A percentile compares a stretch with the other conserved stretches of the same genome.
phyloP scores from a whole-genome alignment of 2,329 filamentous ascomycete genomes.

The Biscogniauxia sp. region DNA sequence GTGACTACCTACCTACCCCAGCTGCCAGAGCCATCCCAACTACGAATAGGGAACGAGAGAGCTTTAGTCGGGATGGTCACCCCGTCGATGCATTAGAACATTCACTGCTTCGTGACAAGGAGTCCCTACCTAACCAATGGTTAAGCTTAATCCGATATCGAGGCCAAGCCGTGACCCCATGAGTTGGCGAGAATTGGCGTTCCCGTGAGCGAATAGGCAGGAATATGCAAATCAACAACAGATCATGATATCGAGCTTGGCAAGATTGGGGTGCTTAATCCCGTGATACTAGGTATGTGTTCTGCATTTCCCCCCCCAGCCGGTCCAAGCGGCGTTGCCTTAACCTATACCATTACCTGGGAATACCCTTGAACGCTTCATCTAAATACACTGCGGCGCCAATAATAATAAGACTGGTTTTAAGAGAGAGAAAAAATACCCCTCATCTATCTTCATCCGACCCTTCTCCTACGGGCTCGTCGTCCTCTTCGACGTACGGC shows the following conservation, averaged over 20 bases:
- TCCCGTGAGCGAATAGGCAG: neutral
- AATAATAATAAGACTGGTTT: neutral
- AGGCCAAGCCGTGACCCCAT: too few relatives aligned
- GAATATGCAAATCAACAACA: neutral
- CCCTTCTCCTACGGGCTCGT: neutral
- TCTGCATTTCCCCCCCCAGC: too few relatives aligned
- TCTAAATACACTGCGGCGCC: too few relatives aligned
- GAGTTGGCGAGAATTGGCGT: neutral
- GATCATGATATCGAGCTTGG: neutral
- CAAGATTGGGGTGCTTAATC: neutral
- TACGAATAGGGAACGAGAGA: neutral
- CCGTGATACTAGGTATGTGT: neutral
- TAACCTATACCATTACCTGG: neutral
- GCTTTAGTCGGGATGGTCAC: neutral
- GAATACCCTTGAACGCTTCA: too few relatives aligned
- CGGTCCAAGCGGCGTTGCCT: neutral
- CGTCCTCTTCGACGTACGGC: conserved; percentile 27
- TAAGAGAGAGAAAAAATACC: neutral
- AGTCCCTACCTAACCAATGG: neutral
- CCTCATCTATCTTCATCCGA: neutral
- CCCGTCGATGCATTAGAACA: neutral
- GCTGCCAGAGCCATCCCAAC: neutral
- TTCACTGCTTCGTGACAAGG: neutral
- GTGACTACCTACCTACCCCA: too few relatives aligned
- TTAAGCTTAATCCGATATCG: neutral